Evolutionary conservation across 257 asterid genomes (phyloP).

Genomic region (Hygrophila difformis): DNA sequence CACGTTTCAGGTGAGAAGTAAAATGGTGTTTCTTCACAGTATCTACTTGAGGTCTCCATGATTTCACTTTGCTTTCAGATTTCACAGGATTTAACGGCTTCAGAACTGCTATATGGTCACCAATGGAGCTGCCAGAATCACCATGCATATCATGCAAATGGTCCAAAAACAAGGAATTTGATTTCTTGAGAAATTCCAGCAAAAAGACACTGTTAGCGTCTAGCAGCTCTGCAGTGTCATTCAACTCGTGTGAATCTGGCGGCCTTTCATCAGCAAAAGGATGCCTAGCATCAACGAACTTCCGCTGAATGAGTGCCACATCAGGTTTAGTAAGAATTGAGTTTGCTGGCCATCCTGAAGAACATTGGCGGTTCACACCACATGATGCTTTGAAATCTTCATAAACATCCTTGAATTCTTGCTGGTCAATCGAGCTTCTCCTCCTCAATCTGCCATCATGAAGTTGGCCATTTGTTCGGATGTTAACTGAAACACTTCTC

Average conservation of each 20-base stretch:
- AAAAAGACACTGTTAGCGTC: constrained; percentile 41
- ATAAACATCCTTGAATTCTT: constrained; percentile 60
- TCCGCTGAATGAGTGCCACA: constrained; percentile 45
- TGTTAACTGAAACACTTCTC: constrained; percentile 17
- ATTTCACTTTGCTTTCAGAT: constrained; percentile 36
- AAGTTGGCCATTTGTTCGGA: constrained; percentile 21
- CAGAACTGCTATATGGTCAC: constrained; percentile 39
- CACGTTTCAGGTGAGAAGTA: constrained; percentile 40
- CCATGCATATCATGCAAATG: constrained; percentile 37
- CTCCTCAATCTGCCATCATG: constrained; percentile 25
- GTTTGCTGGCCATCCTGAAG: constrained; percentile 54
- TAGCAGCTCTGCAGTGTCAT: constrained; percentile 38
- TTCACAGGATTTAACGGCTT: constrained; percentile 40
- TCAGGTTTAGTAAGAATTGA: constrained; percentile 45
- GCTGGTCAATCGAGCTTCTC: constrained; percentile 47
- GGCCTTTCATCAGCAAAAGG: constrained; percentile 34
- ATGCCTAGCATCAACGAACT: constrained; percentile 20
- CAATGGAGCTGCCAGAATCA: constrained; percentile 33
- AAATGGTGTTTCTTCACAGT: constrained; percentile 21
- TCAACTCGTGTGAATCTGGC: constrained; percentile 42
- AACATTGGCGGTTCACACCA: constrained; percentile 40
- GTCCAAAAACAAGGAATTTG: constrained; percentile 34
- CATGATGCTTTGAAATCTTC: constrained; percentile 88
- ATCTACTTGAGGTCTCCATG: constrained; percentile 37
- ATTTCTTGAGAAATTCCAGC: constrained; percentile 41